Base-by-base conservation (phyloP, 176 grass and related monocot species). In the Triticum turgidum region DNA sequence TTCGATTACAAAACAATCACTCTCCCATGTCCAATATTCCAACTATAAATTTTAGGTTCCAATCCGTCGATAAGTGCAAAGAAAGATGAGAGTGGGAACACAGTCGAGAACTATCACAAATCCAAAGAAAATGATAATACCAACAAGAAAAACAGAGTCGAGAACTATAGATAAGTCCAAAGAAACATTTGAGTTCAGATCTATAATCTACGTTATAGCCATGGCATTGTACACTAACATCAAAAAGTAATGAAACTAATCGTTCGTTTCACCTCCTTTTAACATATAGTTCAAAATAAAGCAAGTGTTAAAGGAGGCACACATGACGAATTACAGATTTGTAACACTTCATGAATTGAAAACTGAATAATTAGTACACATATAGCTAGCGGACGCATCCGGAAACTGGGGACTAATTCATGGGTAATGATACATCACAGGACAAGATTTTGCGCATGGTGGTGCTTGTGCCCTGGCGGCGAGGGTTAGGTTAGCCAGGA, bases 121-220 rank as follows among this genome's bases (percentile, higher is more conserved):
- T 21, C 15, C 54, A 58, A 58, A 58, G 54, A 64, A 68, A 68
- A 80, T 66, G 68, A 17, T 73, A 69, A 29, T 33, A 27, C 67
- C 21, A 22, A 77, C 15, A 73, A 47, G 21, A 20, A 25, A 47
- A 45, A 68, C 6, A 27, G 13, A 70, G 68, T n/a, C 13, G 5
- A 79, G 41, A 74, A 79, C 22, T 9, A 38, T 2, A 47, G 25
- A 14, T 51, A 64, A 41, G 34, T 49, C 49, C 1, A 39, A 61
- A 6, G 38, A 76, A 87, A n/a, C n/a, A 75, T 67, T 29, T 27
- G 80, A 41, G 39, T 45, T 77, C 30, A 82, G 62, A 63, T 69
- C 34, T 76, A n/a, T 6, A 22, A 78, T 30, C 21, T 78, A 69
- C 9, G 49, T 66, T 61, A 5, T 14, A 18, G 29, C 21, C 17